These are phyloP conservation scores for Mycosarcoma maydis DNA, from an alignment of 1,284 basidiomycete genomes.

Conservation along the genomic window DNA sequence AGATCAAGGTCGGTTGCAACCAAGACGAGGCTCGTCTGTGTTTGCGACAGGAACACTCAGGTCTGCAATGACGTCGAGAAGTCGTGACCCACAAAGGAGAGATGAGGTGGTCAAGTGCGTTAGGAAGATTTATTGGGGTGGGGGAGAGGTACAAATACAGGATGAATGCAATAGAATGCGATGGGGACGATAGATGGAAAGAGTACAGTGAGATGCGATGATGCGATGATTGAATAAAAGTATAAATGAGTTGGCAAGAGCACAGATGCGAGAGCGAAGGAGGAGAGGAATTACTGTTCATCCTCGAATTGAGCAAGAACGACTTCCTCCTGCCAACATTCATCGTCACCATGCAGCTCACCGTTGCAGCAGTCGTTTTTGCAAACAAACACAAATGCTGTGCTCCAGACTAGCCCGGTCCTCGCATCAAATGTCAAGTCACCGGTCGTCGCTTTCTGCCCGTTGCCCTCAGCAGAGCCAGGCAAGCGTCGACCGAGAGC, in stretches of 20 bases:
- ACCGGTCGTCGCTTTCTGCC: too few relatives aligned
- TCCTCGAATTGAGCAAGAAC: conserved; percentile 56
- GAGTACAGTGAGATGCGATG: too few relatives aligned
- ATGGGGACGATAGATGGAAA: neutral
- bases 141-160: conserved; percentile 9
- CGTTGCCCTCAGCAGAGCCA: too few relatives aligned
- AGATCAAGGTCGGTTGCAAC: too few relatives aligned
- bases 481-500: conserved; percentile 52
- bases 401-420: conserved; percentile 61
- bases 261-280: too few relatives aligned
- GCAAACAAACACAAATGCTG: conserved; percentile 62
- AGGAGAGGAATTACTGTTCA: conserved; percentile 14
- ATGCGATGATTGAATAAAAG: too few relatives aligned
- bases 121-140: neutral
- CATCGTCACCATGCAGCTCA: conserved; percentile 23
- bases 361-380: conserved; percentile 49
- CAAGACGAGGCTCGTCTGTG: too few relatives aligned
- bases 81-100: too few relatives aligned
- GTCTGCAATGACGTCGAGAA: neutral
- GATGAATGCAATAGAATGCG: neutral
- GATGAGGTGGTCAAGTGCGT: too few relatives aligned
- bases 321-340: conserved; percentile 57
- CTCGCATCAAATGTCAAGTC: conserved; percentile 18
- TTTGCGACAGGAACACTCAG: too few relatives aligned
- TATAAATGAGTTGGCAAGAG: too few relatives aligned